These are phyloP conservation scores for Trichoderma guizhouense DNA, from an alignment of 2,329 filamentous ascomycete species.

Conservation along the genomic window DNA sequence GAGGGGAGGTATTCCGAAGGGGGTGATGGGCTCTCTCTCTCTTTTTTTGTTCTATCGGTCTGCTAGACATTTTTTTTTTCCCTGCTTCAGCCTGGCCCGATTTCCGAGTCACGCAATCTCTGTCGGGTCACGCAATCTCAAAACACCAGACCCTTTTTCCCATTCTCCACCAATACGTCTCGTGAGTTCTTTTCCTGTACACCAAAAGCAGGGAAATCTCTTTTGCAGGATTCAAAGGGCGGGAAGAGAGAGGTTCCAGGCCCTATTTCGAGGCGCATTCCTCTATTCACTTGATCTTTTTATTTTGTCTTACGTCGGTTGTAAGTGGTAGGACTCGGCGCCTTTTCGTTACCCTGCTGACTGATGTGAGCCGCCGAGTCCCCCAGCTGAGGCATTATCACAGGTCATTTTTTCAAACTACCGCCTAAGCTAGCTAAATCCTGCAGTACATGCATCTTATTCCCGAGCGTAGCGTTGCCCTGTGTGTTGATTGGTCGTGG, in stretches of 20 bases:
- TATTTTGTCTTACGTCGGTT: background rate
- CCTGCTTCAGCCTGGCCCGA: background rate
- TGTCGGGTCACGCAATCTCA: conserved; percentile 13
- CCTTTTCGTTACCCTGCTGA: background rate
- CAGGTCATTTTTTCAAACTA: background rate
- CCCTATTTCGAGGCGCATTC: background rate
- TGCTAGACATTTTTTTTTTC: background rate
- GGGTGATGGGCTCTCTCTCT: background rate
- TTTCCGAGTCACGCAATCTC: conserved; percentile 13
- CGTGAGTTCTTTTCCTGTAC: background rate
- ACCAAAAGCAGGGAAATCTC: background rate
- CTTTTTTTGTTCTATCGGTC: background rate
- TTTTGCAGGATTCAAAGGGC: background rate
- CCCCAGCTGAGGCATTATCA: background rate
- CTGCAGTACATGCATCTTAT: background rate
- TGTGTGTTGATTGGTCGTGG: background rate
- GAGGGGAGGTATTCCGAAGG: background rate
- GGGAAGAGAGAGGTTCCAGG: background rate
- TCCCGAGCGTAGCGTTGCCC: background rate
- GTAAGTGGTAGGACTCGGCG: background rate
- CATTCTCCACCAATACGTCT: conserved; percentile 2
- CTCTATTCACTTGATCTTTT: background rate
- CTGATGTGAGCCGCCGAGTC: background rate
- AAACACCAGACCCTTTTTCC: background rate
- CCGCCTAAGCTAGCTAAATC: background rate